Evolutionary conservation across 768 basidiomycete species (phyloP).

Genomic region (Hygrocybe coccinea): DNA sequence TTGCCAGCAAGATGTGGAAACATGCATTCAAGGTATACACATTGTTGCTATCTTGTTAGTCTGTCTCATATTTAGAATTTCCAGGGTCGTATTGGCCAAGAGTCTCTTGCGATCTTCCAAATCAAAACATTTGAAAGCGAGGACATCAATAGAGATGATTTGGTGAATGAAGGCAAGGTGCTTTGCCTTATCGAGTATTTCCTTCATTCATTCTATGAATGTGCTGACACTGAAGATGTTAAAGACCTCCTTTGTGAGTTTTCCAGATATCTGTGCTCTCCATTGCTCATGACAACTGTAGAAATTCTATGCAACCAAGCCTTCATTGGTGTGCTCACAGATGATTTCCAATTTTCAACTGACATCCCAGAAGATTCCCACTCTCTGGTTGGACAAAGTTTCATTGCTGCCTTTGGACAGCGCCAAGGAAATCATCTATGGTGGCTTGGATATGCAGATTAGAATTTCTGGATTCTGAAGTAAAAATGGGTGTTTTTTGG

Average conservation of each 20-base stretch:
- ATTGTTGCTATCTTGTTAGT: constrained; percentile 4
- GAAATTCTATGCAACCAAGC: background rate
- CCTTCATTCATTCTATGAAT: constrained; percentile 2
- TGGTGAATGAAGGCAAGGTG: background rate
- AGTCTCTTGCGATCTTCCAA: constrained; percentile 1
- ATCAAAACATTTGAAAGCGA: background rate
- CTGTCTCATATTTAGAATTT: constrained; percentile 2
- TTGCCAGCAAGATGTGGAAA: constrained; percentile 13
- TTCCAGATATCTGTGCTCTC: no score
- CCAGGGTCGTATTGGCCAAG: background rate
- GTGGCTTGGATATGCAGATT: no score
- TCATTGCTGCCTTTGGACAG: no score
- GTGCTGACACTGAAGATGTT: background rate
- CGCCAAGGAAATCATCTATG: no score
- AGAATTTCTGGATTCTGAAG: no score
- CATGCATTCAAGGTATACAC: constrained; percentile 1
- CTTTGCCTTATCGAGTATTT: constrained; percentile 1
- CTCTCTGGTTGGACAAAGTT: background rate
- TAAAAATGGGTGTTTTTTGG: background rate
- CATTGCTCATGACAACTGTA: background rate
- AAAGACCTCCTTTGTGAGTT: background rate
- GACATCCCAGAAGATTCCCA: background rate
- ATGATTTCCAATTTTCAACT: no score
- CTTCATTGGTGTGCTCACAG: no score
- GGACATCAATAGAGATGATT: background rate